These are phyloP conservation scores for Lasiodiplodia hormozganensis DNA, from an alignment of 2,329 filamentous ascomycete species.

Conservation along the genomic window DNA sequence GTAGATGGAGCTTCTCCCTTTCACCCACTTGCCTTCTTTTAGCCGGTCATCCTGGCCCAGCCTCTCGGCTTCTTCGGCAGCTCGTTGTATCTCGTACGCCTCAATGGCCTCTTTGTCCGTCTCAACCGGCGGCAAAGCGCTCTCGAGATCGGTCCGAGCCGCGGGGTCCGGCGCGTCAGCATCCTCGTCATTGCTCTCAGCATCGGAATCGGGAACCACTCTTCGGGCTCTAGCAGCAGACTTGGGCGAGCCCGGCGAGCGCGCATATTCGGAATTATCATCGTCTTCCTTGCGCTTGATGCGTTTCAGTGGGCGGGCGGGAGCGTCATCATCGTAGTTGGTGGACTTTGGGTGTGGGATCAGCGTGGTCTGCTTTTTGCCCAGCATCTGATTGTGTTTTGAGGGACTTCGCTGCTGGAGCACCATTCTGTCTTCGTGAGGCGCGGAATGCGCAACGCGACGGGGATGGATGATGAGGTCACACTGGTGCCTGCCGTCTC, in stretches of 20 bases:
- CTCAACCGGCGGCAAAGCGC: constrained; percentile 71
- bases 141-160: constrained; percentile 70
- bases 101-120: constrained; percentile 76
- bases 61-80: constrained; percentile 54
- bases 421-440: constrained; percentile 37
- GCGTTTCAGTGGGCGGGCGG: constrained; percentile 49
- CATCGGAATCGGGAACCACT: constrained; percentile 50
- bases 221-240: constrained; percentile 28
- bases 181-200: constrained; percentile 45
- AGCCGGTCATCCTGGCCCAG: constrained; percentile 9
- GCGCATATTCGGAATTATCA: constrained; percentile 36
- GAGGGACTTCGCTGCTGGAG: constrained; percentile 51
- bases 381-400: constrained; percentile 57
- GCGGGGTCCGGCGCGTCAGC: constrained; percentile 32
- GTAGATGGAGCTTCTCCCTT: constrained; percentile 87
- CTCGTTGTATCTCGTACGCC: constrained; percentile 76
- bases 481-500: neutral
- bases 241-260: constrained; percentile 36
- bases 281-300: constrained; percentile 41
- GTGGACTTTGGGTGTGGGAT: constrained; percentile 54
- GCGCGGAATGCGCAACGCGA: neutral
- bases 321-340: constrained; percentile 48
- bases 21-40: constrained; percentile 69
- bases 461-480: constrained; percentile 8
- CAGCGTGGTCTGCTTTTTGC: constrained; percentile 56